Evolutionary conservation across 345 rosid genomes (phyloP).

Genomic region (Erysimum cheiranthoides): DNA sequence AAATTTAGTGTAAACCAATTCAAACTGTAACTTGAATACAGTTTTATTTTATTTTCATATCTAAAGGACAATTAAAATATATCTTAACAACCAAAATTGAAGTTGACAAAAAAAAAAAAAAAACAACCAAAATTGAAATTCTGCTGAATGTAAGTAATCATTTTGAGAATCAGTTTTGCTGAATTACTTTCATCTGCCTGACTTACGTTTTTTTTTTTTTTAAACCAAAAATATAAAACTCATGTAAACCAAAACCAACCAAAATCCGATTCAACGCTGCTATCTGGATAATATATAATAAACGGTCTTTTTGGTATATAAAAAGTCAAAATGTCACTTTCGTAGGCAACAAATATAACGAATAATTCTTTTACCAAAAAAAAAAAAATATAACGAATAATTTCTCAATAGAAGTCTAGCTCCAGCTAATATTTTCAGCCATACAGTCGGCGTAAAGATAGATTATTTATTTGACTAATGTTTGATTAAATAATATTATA

Average conservation of each 20-base stretch:
- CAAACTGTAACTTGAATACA: too few species aligned
- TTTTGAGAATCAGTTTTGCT: not conserved
- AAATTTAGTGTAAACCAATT: not conserved
- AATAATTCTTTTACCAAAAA: too few species aligned
- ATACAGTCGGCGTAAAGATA: slow-evolving; percentile 38
- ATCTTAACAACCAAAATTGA: too few species aligned
- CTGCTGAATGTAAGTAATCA: not conserved
- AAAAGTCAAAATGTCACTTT: slow-evolving; percentile 52
- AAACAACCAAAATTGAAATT: too few species aligned
- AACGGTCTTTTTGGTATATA: slow-evolving; percentile 39
- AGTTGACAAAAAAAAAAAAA: too few species aligned
- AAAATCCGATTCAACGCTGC: slow-evolving; percentile 16
- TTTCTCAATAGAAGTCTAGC: slow-evolving; percentile 42
- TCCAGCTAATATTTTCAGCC: slow-evolving; percentile 55
- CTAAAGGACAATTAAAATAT: too few species aligned
- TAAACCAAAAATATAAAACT: not conserved
- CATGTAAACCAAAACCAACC: not conserved
- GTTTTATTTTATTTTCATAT: too few species aligned
- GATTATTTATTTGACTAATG: slow-evolving; percentile 34
- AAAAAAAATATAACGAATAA: slow-evolving; percentile 13
- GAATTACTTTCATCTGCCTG: not conserved
- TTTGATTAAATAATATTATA: slow-evolving; percentile 13
- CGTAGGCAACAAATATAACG: slow-evolving; percentile 28
- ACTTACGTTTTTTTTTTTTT: not conserved
- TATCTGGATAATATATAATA: slow-evolving; percentile 37